Percentiles rank a stretch among this genome's conserved stretches.
These are phyloP conservation scores for Thelonectria blattea DNA, from an alignment of 2,329 filamentous ascomycete genomes.

Conservation along the genomic window DNA sequence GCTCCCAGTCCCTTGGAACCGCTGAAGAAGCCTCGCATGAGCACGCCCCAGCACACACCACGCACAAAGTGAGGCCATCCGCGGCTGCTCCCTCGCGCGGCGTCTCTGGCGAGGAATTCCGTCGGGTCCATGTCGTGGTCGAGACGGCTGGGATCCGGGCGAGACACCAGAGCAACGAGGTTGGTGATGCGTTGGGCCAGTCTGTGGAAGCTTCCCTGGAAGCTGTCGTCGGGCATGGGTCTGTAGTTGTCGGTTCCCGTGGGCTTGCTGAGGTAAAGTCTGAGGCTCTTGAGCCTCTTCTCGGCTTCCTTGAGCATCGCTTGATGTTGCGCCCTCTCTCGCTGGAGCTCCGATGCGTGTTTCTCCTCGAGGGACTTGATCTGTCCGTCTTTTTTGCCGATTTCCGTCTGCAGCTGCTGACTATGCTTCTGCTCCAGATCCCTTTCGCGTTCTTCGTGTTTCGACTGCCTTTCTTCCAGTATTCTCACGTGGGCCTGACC, in stretches of 20 bases:
- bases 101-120: neutral
- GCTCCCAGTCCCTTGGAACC: neutral
- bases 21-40: constrained; percentile 1
- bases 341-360: neutral
- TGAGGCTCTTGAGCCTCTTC: neutral
- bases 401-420: neutral
- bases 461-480: neutral
- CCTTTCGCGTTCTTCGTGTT: neutral
- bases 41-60: neutral
- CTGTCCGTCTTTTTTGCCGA: neutral
- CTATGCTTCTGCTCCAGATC: neutral
- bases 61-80: constrained; percentile 1
- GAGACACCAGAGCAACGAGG: neutral
- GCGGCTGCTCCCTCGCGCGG: neutral
- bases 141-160: neutral
- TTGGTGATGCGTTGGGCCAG: neutral
- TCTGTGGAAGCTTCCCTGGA: neutral
- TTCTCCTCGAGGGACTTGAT: neutral
- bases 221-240: constrained; percentile 1
- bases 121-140: neutral
- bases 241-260: neutral
- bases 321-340: neutral
- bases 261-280: neutral
- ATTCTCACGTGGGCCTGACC: neutral
- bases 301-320: neutral